Evolutionary conservation across 2,329 filamentous ascomycete genomes (phyloP).

Genomic region (Ceratocystis alfenasii): DNA sequence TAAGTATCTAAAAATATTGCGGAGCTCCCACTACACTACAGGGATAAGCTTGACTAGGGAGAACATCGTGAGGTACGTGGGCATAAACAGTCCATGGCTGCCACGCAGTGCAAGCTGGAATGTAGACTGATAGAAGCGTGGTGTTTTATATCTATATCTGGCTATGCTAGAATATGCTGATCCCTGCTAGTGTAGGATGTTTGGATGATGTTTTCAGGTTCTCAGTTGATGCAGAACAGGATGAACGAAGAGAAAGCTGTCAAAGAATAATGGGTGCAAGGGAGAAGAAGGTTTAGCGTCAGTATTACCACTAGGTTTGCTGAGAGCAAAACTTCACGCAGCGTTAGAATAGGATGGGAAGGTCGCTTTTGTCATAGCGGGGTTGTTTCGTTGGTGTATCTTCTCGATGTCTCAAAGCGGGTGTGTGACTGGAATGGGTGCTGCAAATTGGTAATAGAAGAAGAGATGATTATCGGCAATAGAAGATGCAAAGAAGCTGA

Average conservation of each 20-base stretch:
- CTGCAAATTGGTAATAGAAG: background rate
- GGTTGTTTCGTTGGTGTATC: background rate
- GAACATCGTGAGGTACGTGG: no score
- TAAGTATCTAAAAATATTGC: no score
- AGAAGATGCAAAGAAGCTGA: background rate
- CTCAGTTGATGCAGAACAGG: no score
- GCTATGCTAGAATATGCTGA: background rate
- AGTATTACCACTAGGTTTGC: no score
- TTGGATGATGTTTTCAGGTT: background rate
- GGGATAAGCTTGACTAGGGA: no score
- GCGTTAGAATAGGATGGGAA: no score
- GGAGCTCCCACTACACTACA: no score
- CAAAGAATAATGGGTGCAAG: no score
- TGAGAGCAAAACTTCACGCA: no score
- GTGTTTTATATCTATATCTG: conserved; percentile 2
- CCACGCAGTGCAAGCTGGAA: background rate
- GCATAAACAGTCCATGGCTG: background rate
- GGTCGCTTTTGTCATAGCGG: background rate
- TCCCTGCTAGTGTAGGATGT: background rate
- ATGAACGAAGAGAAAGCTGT: no score
- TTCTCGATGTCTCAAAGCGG: no score
- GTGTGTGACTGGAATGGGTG: background rate
- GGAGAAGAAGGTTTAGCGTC: no score
- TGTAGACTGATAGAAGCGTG: background rate
- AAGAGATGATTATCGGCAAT: background rate